phyloP scores from a whole-genome alignment of 2,329 filamentous ascomycete genomes.

The Colletotrichum sp. region DNA sequence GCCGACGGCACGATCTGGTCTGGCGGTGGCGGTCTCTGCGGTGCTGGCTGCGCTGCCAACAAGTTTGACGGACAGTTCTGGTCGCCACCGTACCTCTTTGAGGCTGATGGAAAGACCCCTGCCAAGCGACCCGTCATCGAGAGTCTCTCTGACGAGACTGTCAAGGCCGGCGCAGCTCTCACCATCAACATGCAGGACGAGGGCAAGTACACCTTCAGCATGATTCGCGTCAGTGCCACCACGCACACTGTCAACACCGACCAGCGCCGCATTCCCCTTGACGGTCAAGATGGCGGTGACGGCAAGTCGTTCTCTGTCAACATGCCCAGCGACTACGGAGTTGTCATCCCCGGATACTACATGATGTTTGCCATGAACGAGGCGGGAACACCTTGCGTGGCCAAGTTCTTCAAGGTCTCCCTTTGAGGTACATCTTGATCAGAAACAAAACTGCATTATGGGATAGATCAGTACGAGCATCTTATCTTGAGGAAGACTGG shows the following conservation, averaged over 20 bases:
- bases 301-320: conserved; percentile 36
- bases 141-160: conserved; percentile 29
- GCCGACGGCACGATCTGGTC: conserved; percentile 53
- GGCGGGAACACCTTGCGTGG: conserved; percentile 49
- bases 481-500: neutral
- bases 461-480: neutral
- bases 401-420: conserved; percentile 39
- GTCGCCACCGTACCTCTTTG: conserved; percentile 59
- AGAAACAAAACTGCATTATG: neutral
- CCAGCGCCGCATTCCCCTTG: conserved; percentile 56
- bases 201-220: conserved; percentile 36
- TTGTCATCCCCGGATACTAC: conserved; percentile 57
- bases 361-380: conserved; percentile 55
- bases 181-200: conserved; percentile 32
- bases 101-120: conserved; percentile 36
- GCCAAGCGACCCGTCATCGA: conserved; percentile 47
- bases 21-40: conserved; percentile 58
- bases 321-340: conserved; percentile 50
- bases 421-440: neutral
- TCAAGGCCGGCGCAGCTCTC: conserved; percentile 26
- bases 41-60: conserved; percentile 44
- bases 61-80: conserved; percentile 62
- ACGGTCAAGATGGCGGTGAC: conserved; percentile 24
- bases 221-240: conserved; percentile 52
- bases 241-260: conserved; percentile 65